These are phyloP conservation scores for Bauhinia variegata DNA, from an alignment of 306 rosid species.

Conservation along the genomic window DNA sequence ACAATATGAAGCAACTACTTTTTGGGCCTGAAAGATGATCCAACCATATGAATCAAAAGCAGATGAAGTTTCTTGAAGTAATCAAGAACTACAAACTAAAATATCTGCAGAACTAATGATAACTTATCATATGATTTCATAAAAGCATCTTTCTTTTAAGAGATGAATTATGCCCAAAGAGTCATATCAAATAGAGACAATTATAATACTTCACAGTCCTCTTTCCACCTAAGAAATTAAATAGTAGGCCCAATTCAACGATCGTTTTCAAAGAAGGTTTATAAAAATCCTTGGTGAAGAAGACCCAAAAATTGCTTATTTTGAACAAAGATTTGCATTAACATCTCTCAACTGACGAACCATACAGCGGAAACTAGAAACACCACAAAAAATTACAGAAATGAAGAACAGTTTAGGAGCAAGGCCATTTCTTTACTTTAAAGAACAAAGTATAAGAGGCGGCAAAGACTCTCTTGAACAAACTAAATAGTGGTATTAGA, in stretches of 20 bases:
- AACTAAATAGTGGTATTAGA: no score
- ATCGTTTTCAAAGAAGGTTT: constrained; percentile 23
- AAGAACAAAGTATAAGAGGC: not conserved
- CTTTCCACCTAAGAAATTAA: constrained; percentile 35
- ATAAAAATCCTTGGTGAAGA: constrained; percentile 23
- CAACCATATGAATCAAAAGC: no score
- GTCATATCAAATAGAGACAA: constrained; percentile 29
- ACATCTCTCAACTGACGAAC: constrained; percentile 18
- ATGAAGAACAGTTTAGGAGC: constrained; percentile 1
- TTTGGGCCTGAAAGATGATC: not conserved
- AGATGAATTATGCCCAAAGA: constrained; percentile 3
- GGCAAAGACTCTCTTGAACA: no score
- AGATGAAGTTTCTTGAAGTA: no score
- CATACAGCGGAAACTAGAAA: constrained; percentile 29
- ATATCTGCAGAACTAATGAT: not conserved
- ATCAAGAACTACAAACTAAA: not conserved
- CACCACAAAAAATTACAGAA: not conserved
- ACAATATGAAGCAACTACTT: not conserved
- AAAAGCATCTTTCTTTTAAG: constrained; percentile 24
- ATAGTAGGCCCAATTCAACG: constrained; percentile 12
- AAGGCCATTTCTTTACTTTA: constrained; percentile 25
- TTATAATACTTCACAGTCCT: constrained; percentile 13
- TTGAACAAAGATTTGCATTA: constrained; percentile 30
- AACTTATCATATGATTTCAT: constrained; percentile 6
- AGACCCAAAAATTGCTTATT: not conserved